Evolutionary conservation across 306 rosid species (phyloP).

Genomic region (Prosopis cineraria): DNA sequence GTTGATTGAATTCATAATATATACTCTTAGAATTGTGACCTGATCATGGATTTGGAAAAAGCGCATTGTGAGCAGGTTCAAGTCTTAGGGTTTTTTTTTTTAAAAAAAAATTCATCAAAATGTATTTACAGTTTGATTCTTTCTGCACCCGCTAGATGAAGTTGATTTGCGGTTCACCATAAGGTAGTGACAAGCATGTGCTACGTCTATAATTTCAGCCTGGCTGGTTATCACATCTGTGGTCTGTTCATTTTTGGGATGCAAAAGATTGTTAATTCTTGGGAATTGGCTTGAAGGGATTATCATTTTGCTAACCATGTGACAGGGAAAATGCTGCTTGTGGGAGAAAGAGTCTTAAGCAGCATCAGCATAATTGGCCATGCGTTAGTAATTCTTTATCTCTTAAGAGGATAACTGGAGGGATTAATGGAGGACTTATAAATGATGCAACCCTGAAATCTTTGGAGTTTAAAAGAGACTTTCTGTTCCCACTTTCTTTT

Average conservation of each 20-base stretch:
- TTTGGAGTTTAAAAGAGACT: constrained; percentile 78
- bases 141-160: not conserved
- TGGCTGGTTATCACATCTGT: constrained; percentile 7
- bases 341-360: constrained; percentile 55
- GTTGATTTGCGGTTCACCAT: constrained; percentile 21
- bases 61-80: not conserved
- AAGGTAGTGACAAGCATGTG: not conserved
- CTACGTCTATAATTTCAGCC: not conserved
- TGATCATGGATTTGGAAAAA: constrained; percentile 14
- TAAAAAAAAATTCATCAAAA: not conserved
- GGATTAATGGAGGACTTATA: constrained; percentile 89
- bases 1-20: constrained; percentile 9
- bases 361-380: constrained; percentile 74
- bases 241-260: not conserved
- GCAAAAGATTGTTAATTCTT: constrained; percentile 3
- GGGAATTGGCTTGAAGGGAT: constrained; percentile 18
- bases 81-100: constrained; percentile 18
- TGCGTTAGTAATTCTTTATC: constrained; percentile 71
- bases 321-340: constrained; percentile 57
- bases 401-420: constrained; percentile 85
- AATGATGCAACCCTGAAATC: constrained; percentile 75
- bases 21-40: constrained; percentile 20
- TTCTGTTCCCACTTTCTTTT: constrained; percentile 75
- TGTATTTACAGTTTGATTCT: constrained; percentile 6
- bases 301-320: constrained; percentile 25